These are phyloP conservation scores for Aspergillus sclerotialis DNA, from an alignment of 2,329 filamentous ascomycete species.

Conservation along the genomic window DNA sequence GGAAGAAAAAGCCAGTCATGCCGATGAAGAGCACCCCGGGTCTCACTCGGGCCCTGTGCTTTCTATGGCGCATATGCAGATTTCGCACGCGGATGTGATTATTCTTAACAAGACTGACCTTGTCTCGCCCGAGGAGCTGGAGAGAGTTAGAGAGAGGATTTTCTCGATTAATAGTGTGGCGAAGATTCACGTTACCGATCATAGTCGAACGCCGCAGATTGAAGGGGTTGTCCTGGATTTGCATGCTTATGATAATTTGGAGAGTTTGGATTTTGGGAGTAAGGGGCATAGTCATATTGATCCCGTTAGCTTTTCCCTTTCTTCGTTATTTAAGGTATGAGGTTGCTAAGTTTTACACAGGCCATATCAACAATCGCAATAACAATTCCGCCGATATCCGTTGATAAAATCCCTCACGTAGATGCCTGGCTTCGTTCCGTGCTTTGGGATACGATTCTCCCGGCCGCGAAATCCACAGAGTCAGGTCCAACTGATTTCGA, in stretches of 20 bases:
- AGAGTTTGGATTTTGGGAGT: constrained; percentile 60
- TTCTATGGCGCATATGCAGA: constrained; percentile 91
- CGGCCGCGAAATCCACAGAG: constrained; percentile 7
- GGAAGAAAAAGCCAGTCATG: constrained; percentile 38
- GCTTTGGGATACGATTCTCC: constrained; percentile 62
- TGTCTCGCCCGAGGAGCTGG: constrained; percentile 62
- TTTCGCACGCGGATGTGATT: constrained; percentile 92
- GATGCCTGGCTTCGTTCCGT: constrained; percentile 78
- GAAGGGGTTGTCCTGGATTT: constrained; percentile 84
- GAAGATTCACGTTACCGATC: constrained; percentile 72
- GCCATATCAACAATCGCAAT: constrained; percentile 80
- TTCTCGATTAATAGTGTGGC: constrained; percentile 84
- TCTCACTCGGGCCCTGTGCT: constrained; percentile 57
- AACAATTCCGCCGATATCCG: constrained; percentile 53
- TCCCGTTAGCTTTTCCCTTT: constrained; percentile 50
- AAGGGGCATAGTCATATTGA: constrained; percentile 91
- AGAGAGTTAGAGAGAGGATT: constrained; percentile 63
- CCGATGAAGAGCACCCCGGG: constrained; percentile 37
- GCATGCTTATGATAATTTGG: constrained; percentile 83
- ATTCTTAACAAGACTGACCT: constrained; percentile 92
- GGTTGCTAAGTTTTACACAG: constrained; percentile 35
- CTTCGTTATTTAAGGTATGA: background rate
- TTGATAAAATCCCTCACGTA: constrained; percentile 54
- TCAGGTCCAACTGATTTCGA: constrained; percentile 51
- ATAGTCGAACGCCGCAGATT: constrained; percentile 70